Evolutionary conservation across 2,329 filamentous ascomycete genomes (phyloP), one percentile per base, ranked within the genome.

Genomic region (Zasmidium cellare): DNA sequence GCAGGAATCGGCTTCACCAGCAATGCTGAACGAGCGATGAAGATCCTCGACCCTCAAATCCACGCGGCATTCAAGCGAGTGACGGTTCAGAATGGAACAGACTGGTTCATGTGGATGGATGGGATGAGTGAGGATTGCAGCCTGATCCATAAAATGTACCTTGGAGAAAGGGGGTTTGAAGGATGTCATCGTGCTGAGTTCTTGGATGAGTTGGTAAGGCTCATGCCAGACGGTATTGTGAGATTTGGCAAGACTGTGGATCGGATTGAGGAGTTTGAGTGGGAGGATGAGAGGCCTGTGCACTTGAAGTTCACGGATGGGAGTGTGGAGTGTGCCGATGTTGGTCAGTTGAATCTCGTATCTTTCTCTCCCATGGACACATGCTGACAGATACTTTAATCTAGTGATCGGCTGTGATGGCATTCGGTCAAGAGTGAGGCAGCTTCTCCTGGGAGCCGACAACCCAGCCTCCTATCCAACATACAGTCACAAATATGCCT

Each of bases 381-480:
- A n/a, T n/a, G n/a, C n/a, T n/a, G n/a, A n/a, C n/a, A n/a, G n/a
- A n/a, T n/a, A n/a, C n/a, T n/a, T n/a, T n/a, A n/a, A n/a, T n/a
- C n/a, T 20, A 7, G 20, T 53, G 2, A 45, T 53, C n/a, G 51
- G 38, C 5, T 46, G 38, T n/a, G 51, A 53, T 31, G 51, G 51
- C 35, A 46, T 53, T 12, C 25, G 46, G n/a, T 46, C 38, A 22
- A 23, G 23, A 3, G 41, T 46, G 11, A 19, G 51, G 14, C 3
- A 31, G 20, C 2, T n/a, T 3, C n/a, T 53, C 1, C 24, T 53
- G 1, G 51, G 51, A 24, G 51, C 25, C 6, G 51, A 53, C n/a
- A 25, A 58, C 46, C 51, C 56, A 11, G 56, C 56, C 7, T 46
- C 51, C 6, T 38, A 55, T 12, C 44, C 56, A 7, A 41, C 35